Evolutionary conservation across 306 rosid species (phyloP).

Genomic region (Cyclanthera cordifolia): DNA sequence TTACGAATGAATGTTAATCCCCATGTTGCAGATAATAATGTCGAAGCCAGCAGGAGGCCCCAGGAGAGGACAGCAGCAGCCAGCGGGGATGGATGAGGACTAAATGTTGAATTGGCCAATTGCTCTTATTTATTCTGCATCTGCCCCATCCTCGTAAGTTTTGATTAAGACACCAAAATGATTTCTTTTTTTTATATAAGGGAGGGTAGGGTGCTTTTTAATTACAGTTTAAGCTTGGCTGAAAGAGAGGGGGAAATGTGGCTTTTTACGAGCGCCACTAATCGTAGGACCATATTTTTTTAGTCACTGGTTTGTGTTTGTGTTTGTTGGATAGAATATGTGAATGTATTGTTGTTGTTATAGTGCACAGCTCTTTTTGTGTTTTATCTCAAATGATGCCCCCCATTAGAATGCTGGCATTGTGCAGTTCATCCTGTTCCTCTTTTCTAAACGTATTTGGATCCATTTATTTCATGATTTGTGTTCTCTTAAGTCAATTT

Average conservation of each 20-base stretch:
- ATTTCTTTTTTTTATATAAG: not conserved
- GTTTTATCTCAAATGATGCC: no score
- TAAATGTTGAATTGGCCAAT: conserved; percentile 3
- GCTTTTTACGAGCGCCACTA: conserved; percentile 4
- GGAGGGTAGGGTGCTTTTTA: not conserved
- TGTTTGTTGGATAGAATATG: not conserved
- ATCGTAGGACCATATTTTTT: not conserved
- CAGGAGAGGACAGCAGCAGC: conserved; percentile 37
- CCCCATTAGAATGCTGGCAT: no score
- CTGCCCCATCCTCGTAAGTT: not conserved
- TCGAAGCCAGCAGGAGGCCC: conserved; percentile 95
- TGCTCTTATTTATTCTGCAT: not conserved
- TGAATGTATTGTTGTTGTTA: no score
- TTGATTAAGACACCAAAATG: not conserved
- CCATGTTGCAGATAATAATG: conserved; percentile 62
- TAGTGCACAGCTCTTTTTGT: no score
- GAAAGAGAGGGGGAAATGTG: not conserved
- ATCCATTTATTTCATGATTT: not conserved
- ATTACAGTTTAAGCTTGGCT: no score
- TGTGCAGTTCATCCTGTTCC: not conserved
- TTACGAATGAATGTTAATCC: not conserved
- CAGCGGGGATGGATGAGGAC: conserved; percentile 86
- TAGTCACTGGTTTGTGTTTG: not conserved
- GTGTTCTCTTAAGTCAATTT: no score
- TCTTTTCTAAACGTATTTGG: not conserved